Base-by-base conservation (phyloP, 148 eudicot genomes). In the Arbutus unedo region DNA sequence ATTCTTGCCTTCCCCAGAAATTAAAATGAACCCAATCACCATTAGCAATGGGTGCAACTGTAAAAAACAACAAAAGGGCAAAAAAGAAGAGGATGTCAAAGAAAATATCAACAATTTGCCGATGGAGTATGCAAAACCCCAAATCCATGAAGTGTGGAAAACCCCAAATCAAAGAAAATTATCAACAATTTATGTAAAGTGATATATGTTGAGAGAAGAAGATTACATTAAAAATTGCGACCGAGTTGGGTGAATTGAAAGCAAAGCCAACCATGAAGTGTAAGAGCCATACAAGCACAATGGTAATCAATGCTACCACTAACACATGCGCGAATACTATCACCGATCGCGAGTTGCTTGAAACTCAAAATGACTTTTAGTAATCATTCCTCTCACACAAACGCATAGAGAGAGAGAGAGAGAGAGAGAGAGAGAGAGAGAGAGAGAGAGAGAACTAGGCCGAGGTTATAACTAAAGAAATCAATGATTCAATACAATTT, bases 221-320 rank as follows among this genome's bases (percentile, higher is more conserved):
- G 38, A 31, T 31, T 89, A 92, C 95, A 83, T 92, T 89, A 70
- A 92, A 92, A 67, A 91, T 86, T 85, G 88, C 87, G 14, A 67
- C 57, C 78, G 89, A 89, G 47, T 71, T 55, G 8, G 57, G 75
- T 43, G 95, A 87, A 9, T 80, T 86, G 83, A 91, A 91, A 70
- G 93, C 87, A 49, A 92, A 83, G 76, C 95, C 95, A 31, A 82
- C 92, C 43, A 88, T 70, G 83, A 92, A 89, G 81, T 89, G 88
- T 41, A 91, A 81, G 31, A 92, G 87, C 95, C 95, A 92, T 82
- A 88, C 88, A 31, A 91, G 88, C 54, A 90, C 83, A 59, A 92
- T 78, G 51, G 76, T 83, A 2, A 81, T 64, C 16, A 89, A 54
- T 15, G 91, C 85, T 41, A 88, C 84, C 5, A 83, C 89, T 70